These are phyloP conservation scores for Cornus controversa DNA, from an alignment of 148 eudicot genomes.

Conservation along the genomic window DNA sequence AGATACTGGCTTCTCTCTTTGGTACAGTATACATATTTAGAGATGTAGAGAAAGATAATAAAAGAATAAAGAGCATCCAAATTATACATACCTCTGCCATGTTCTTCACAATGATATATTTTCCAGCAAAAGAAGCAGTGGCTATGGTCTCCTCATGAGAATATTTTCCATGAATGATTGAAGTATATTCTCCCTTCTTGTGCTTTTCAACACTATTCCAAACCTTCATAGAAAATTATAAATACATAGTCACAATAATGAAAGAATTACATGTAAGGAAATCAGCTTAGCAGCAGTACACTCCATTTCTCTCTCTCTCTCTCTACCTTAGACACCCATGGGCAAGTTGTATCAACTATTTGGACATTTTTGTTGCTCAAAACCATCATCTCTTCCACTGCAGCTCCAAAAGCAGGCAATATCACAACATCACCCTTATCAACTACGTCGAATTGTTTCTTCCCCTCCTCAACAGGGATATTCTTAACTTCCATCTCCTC, in stretches of 20 bases:
- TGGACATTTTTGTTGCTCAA: slow-evolving; percentile 82
- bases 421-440: slow-evolving; percentile 86
- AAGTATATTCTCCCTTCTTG: slow-evolving; percentile 90
- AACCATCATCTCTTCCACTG: slow-evolving; percentile 84
- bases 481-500: slow-evolving; percentile 80
- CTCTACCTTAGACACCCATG: slow-evolving; percentile 92
- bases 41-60: neutral
- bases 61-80: neutral
- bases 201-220: slow-evolving; percentile 96
- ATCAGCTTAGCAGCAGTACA: slow-evolving; percentile 15
- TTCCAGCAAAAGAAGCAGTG: slow-evolving; percentile 96
- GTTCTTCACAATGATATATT: slow-evolving; percentile 74
- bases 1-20: neutral
- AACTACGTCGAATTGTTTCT: slow-evolving; percentile 78
- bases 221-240: slow-evolving; percentile 45
- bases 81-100: slow-evolving; percentile 71
- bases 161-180: slow-evolving; percentile 97
- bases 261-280: neutral
- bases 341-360: slow-evolving; percentile 98
- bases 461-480: slow-evolving; percentile 74
- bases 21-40: neutral
- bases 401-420: slow-evolving; percentile 98
- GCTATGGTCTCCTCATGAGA: slow-evolving; percentile 94
- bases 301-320: slow-evolving; percentile 8
- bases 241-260: neutral